Evolutionary conservation across 2,329 filamentous ascomycete genomes (phyloP), one percentile per base, ranked within the genome.

Genomic region (Pseudocercospora vitis): DNA sequence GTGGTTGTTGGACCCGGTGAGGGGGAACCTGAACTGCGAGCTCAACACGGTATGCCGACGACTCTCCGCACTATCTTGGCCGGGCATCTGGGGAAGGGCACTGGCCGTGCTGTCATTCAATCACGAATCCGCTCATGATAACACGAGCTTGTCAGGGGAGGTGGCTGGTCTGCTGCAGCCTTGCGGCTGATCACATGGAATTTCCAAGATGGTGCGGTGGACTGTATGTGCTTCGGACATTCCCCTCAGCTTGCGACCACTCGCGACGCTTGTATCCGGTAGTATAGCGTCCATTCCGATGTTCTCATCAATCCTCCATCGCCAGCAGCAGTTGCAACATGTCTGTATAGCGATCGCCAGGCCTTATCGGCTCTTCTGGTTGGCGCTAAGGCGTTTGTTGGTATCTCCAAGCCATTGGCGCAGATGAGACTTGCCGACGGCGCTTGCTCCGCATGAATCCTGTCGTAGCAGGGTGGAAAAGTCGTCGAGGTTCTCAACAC

Each of bases 401-500:
- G 21, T 45, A 45, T 45, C 37, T 26, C 14, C 23, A 45, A 16
- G 40, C 40, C 40, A 19, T 40, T 40, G 37, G 37, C 33, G n/a
- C 23, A 19, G 19, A 3, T 19, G 18, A 40, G 18, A 40, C 23
- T 40, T 40, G 37, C 37, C 23, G 37, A 21, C 37, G 19, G 18
- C 5, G 18, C 11, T 16, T 16, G 18, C 7, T 39, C n/a, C 33
- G 12, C 18, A 6, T 14, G 11, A 19, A 9, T 11, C 2, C 11
- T 29, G 7, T 18, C 8, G 33, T 16, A 18, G 33, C 18, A 6
- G 6, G 26, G 6, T 29, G 26, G 6, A 7, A 29, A 29, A 29
- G 6, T 29, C 26, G 6, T 29, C 26, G 26, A 29, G 6, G 26
- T 11, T 7, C 11, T 6, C 26, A 7, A 6, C 6, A 7, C 26